phyloP scores from a whole-genome alignment of 1,139 yeast species.

The Saccharomycopsis hybrid region DNA sequence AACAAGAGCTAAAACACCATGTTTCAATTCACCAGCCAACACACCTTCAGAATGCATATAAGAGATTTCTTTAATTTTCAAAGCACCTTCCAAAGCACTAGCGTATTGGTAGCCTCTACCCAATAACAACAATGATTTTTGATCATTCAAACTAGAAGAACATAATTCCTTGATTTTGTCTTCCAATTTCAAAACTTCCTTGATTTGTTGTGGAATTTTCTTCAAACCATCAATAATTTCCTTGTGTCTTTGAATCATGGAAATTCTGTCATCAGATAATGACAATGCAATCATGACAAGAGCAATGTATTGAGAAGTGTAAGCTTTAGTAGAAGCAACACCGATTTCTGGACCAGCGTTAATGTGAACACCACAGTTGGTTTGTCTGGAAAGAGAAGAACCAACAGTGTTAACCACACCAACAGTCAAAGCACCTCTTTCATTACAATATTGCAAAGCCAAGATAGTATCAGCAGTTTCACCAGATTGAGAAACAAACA shows the following conservation, averaged over 20 bases:
- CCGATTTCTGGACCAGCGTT: slow-evolving; percentile 99
- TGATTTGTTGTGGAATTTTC: slow-evolving; percentile 80
- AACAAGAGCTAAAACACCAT: slow-evolving; percentile 95
- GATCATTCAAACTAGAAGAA: slow-evolving; percentile 61
- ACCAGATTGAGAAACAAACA: slow-evolving; percentile 97
- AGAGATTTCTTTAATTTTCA: slow-evolving; percentile 95
- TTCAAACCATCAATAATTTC: slow-evolving; percentile 86
- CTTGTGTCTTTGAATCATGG: slow-evolving; percentile 65
- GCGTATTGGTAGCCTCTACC: slow-evolving; percentile 99
- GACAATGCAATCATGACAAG: slow-evolving; percentile 95
- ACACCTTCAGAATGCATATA: slow-evolving; percentile 99
- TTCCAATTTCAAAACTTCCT: slow-evolving; percentile 68
- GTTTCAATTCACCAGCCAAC: slow-evolving; percentile 97
- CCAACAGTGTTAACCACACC: slow-evolving; percentile 97
- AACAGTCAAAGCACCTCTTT: slow-evolving; percentile 94
- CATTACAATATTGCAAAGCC: slow-evolving; percentile 92
- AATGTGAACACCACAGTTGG: slow-evolving; percentile 99
- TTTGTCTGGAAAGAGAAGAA: slow-evolving; percentile 88
- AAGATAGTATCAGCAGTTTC: slow-evolving; percentile 99
- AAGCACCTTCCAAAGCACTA: slow-evolving; percentile 96
- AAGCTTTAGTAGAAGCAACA: slow-evolving; percentile 99
- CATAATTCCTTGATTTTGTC: slow-evolving; percentile 71
- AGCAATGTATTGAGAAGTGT: slow-evolving; percentile 97
- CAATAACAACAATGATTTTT: slow-evolving; percentile 79
- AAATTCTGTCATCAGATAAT: slow-evolving; percentile 83